Evolutionary conservation across 2,329 filamentous ascomycete genomes (phyloP).

Genomic region (Bipolaris sorokiniana): DNA sequence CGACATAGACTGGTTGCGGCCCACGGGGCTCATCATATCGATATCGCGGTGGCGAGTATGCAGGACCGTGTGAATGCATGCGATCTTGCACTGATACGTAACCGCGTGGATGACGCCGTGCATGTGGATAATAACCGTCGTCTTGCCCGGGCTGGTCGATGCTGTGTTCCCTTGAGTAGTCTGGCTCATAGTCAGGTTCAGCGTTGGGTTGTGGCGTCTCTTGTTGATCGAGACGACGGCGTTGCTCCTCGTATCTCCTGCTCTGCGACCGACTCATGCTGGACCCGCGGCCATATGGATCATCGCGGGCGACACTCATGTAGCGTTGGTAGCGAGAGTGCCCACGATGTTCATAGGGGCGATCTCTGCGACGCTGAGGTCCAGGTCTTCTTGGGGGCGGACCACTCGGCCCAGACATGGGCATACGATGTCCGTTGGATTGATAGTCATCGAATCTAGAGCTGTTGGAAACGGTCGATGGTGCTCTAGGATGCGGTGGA

Average conservation of each 20-base stretch:
- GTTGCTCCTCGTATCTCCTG: slow-evolving; percentile 45
- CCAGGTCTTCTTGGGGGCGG: slow-evolving; percentile 31
- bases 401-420: slow-evolving; percentile 34
- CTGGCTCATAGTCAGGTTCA: slow-evolving; percentile 34
- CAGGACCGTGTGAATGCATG: slow-evolving; percentile 25
- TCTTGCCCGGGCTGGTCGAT: slow-evolving; percentile 38
- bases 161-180: slow-evolving; percentile 44
- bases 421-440: slow-evolving; percentile 31
- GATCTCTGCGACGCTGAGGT: slow-evolving; percentile 42
- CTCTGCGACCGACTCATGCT: slow-evolving; percentile 46
- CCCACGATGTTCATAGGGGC: slow-evolving; percentile 40
- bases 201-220: slow-evolving; percentile 45
- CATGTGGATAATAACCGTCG: slow-evolving; percentile 29
- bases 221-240: slow-evolving; percentile 45
- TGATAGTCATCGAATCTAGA: slow-evolving; percentile 40
- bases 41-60: slow-evolving; percentile 38
- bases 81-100: slow-evolving; percentile 46
- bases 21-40: slow-evolving; percentile 40
- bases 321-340: slow-evolving; percentile 47
- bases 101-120: slow-evolving; percentile 33
- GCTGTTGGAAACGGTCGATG: slow-evolving; percentile 43
- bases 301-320: slow-evolving; percentile 44
- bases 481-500: slow-evolving; percentile 30
- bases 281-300: slow-evolving; percentile 43
- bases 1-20: slow-evolving; percentile 40